Percentiles rank a stretch among this genome's conserved stretches.
Conservation (phyloP, 768 basidiomycete species). For the Infundibulicybe gibba region DNA sequence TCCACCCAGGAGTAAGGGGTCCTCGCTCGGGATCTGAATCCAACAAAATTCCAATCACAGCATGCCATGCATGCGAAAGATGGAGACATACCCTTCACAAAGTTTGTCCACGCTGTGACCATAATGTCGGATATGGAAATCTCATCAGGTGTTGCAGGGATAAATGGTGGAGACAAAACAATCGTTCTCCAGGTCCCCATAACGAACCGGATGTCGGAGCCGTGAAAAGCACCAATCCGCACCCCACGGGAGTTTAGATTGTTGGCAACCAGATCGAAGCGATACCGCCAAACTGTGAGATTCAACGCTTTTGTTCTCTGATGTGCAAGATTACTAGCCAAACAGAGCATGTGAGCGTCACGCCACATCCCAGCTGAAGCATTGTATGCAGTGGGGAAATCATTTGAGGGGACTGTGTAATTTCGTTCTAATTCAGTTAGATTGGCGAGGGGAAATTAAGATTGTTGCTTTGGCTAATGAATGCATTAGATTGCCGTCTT, state of each 20-base stretch:
- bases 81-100: constrained; percentile 22
- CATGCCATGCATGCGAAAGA: no score
- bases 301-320: constrained; percentile 14
- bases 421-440: constrained; percentile 15
- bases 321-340: constrained; percentile 23
- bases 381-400: constrained; percentile 27
- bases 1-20: constrained; percentile 25
- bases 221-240: constrained; percentile 28
- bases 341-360: constrained; percentile 30
- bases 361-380: constrained; percentile 29
- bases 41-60: neutral
- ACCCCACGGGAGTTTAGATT: constrained; percentile 27
- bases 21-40: constrained; percentile 21
- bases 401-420: constrained; percentile 22
- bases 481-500: no score
- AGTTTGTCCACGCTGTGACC: constrained; percentile 32
- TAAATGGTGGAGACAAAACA: constrained; percentile 24
- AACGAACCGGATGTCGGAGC: constrained; percentile 25
- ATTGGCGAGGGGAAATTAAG: constrained; percentile 26
- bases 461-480: constrained; percentile 24
- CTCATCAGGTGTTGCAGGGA: constrained; percentile 22
- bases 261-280: constrained; percentile 26
- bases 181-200: constrained; percentile 29
- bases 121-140: constrained; percentile 26
- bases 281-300: constrained; percentile 25